Base-by-base conservation (phyloP, 2,329 filamentous ascomycete genomes). In the Esteya vermicola region DNA sequence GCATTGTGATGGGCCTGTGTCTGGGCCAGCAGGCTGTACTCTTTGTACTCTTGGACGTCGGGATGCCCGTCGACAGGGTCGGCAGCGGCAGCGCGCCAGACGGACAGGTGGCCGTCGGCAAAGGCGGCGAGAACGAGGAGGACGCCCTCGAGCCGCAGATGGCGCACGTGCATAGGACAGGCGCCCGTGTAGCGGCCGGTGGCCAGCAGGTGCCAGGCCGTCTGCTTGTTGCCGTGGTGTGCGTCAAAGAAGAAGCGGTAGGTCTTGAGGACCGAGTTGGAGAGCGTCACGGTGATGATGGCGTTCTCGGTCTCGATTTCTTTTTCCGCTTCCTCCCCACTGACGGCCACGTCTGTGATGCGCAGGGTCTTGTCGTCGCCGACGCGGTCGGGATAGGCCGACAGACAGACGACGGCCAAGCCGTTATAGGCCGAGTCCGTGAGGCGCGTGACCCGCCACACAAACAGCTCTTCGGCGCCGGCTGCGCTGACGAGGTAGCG, bases 401-500 rank as follows among this genome's bases (percentile, higher is more conserved):
- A 71, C 56, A 78, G 74, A 43, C 72, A 70, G 12, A 72, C 57
- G 3, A 78, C 64, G 0, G 70, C 73, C 2, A 78, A 56, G 4
- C 68, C 67, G 13, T 49, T 48, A 37, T 68, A 67, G 2, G 66
- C 62, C 28, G 48, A 47, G 43, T 41, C 44, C 21, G 75, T 65
- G 7, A 82, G 55, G 10, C 53, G 52, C 35, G 63, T 64, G 26
- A 89, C 57, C 31, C 73, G 70, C 89, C 91, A 98, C 10, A 88
- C 70, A 50, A 80, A 89, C 47, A 96, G 81, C 57, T 98, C 89
- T 55, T 95, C 89, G 45, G 77, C 79, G 0, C 88, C 91, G 6
- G 75, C 85, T 51, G 85, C 88, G 47, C 84, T 94, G 54, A 96
- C 82, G 3, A 98, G 70, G 49, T 80, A 81, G 1, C 64, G 57